Evolutionary conservation across 495 filamentous ascomycete genomes (phyloP), one percentile per base, ranked within the genome.

Genomic region (Parmelia sp.): DNA sequence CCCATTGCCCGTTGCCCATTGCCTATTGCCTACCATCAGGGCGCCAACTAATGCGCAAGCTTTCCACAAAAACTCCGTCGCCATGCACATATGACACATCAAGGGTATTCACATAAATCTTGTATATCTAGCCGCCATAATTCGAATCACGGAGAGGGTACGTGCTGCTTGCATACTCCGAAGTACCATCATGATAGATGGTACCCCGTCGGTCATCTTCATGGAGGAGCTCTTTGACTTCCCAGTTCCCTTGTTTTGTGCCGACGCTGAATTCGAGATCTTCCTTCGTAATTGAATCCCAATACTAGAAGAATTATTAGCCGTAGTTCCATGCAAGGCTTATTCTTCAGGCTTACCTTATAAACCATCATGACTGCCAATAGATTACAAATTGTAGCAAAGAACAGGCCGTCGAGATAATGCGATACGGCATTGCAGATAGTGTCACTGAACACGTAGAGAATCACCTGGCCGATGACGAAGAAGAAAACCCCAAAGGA

Each of bases 351-450:
- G 73, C 79, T 61, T 80, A 91, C 91, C 87, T 99, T 99, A 82
- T 99, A 99, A 15, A 97, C 88, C 94, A 99, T 99, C 94, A 99
- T 99, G 59, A 97, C 93, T 3, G 87, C 93, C 14, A 97, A 80
- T 39, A 99, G 77, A 72, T 99, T 97, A 78, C 90, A 93, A 67
- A 92, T 87, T 0, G 92, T 96, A 19, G 92, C 89, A 72, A 99
- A 94, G 77, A 99, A 96, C 42, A 97, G 77, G 0, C 93, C 94
- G 72, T 99, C 94, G 57, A 99, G 73, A 69, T 97, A 99, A 73
- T 99, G 94, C 73, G 91, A 89, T 49, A 90, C 88, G 33, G 82
- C 83, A 40, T 88, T 81, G 79, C 94, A 99, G 72, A 99, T 89
- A 45, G 81, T 85, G 61, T 87, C 83, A 77, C 91, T 91, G 74